Evolutionary conservation across 1,139 yeast species (phyloP).

Genomic region (Yamadazyma atmosphaerica): DNA sequence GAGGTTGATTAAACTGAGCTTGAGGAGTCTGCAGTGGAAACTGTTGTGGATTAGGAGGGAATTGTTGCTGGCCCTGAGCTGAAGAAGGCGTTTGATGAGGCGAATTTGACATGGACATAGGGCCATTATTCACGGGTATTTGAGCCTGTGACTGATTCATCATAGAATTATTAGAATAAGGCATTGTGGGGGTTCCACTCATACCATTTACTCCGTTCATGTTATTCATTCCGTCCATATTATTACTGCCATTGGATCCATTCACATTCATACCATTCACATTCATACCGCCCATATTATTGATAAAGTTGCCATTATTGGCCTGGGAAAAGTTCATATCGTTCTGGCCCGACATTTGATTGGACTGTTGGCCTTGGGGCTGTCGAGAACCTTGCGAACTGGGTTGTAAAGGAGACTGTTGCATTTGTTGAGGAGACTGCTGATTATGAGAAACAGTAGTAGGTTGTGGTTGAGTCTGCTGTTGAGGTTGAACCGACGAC

Average conservation of each 20-base stretch:
- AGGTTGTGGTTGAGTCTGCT: slow-evolving; percentile 5
- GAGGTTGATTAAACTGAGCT: slow-evolving; percentile 13
- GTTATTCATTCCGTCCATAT: slow-evolving; percentile 6
- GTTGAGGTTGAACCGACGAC: slow-evolving; percentile 8
- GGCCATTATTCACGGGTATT: slow-evolving; percentile 1
- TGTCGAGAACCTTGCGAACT: slow-evolving; percentile 6
- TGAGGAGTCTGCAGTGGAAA: slow-evolving; percentile 15
- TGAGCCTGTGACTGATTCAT: slow-evolving; percentile 5
- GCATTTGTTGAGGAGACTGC: slow-evolving; percentile 6
- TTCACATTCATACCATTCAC: slow-evolving; percentile 4
- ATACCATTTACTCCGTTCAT: background rate
- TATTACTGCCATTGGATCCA: slow-evolving; percentile 4
- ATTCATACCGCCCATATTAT: slow-evolving; percentile 2
- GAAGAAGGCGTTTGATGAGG: slow-evolving; percentile 1
- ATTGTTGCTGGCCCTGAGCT: background rate
- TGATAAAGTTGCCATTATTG: background rate
- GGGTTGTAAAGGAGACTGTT: slow-evolving; percentile 4
- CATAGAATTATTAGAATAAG: slow-evolving; percentile 9
- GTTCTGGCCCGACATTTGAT: background rate
- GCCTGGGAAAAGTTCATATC: background rate
- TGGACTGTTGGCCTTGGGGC: background rate
- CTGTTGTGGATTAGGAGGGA: background rate
- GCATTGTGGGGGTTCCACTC: slow-evolving; percentile 6
- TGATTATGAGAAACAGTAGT: no score
- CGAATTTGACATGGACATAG: slow-evolving; percentile 1